A percentile compares a stretch with the other conserved stretches of the same genome.
Evolutionary conservation across 345 rosid species (phyloP).

Genomic region (Microthlaspi erraticum): DNA sequence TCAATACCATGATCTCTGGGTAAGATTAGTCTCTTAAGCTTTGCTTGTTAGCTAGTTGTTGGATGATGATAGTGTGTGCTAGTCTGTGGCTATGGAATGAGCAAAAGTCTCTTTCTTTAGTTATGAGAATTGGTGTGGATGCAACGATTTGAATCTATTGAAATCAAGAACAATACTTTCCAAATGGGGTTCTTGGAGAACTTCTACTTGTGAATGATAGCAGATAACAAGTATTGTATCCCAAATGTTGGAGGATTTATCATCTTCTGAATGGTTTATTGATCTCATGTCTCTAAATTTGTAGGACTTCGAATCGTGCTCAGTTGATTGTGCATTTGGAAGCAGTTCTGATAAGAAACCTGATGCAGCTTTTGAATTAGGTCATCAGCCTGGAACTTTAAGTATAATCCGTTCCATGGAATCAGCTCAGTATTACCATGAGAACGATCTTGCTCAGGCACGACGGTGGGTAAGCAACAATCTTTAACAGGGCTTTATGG

Average conservation of each 20-base stretch:
- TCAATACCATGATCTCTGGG: background rate
- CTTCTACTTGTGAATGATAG: conserved; percentile 4
- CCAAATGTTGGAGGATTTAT: background rate
- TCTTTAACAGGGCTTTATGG: conserved; percentile 34
- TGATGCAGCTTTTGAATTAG: conserved; percentile 71
- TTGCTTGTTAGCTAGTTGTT: conserved; percentile 21
- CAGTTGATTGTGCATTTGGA: conserved; percentile 67
- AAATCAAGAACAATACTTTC: background rate
- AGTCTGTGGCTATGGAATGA: background rate
- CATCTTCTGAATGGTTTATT: conserved; percentile 4
- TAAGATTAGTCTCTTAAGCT: background rate
- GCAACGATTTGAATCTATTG: background rate
- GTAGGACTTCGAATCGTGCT: conserved; percentile 68
- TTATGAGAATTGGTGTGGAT: background rate
- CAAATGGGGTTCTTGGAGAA: background rate
- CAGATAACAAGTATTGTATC: conserved; percentile 1
- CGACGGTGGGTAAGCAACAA: conserved; percentile 98
- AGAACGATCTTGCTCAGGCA: conserved; percentile 71
- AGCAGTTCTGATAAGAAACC: conserved; percentile 42
- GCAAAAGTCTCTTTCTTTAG: background rate
- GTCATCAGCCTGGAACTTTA: conserved; percentile 50
- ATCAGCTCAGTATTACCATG: conserved; percentile 72
- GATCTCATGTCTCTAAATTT: conserved; percentile 9
- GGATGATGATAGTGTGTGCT: background rate
- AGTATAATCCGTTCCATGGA: conserved; percentile 89